Conservation (phyloP, 306 rosid species). For the Pachyrhizus erosus region DNA sequence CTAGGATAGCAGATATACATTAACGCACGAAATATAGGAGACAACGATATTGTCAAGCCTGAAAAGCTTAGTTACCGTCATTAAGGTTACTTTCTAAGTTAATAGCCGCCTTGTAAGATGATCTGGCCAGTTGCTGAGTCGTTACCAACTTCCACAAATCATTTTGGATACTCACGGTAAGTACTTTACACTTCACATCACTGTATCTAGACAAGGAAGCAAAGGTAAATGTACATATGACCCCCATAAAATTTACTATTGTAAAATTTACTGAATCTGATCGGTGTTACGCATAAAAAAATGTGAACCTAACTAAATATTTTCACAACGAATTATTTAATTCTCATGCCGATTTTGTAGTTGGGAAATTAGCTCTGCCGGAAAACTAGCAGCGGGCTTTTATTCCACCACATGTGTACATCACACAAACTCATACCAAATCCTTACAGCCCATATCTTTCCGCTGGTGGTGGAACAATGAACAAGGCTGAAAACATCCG, state of each 20-base stretch:
- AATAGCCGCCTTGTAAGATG: not conserved
- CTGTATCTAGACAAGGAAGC: not conserved
- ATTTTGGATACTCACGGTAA: not conserved
- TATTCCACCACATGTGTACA: not conserved
- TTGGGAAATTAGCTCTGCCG: slow-evolving; percentile 2
- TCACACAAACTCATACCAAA: not conserved
- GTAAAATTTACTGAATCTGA: not conserved
- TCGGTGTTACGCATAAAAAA: not conserved
- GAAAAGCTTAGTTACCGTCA: not conserved
- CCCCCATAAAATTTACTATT: not conserved
- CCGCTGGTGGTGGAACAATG: not conserved
- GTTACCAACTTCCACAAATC: slow-evolving; percentile 30
- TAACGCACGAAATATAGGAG: not conserved
- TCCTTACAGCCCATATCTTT: not conserved
- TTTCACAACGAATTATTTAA: not conserved
- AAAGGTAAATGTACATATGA: not conserved
- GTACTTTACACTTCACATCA: not conserved
- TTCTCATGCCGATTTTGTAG: not conserved
- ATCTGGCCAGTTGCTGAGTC: not conserved
- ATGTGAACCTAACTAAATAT: not conserved
- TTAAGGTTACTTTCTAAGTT: not conserved
- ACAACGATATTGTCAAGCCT: not conserved
- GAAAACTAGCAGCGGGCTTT: not conserved
- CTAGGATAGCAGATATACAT: not conserved
- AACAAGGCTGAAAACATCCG: not conserved